A percentile compares a stretch with the other conserved stretches of the same genome.
Evolutionary conservation across 257 asterid species (phyloP).

Genomic region (Solanum lycopersicoides): DNA sequence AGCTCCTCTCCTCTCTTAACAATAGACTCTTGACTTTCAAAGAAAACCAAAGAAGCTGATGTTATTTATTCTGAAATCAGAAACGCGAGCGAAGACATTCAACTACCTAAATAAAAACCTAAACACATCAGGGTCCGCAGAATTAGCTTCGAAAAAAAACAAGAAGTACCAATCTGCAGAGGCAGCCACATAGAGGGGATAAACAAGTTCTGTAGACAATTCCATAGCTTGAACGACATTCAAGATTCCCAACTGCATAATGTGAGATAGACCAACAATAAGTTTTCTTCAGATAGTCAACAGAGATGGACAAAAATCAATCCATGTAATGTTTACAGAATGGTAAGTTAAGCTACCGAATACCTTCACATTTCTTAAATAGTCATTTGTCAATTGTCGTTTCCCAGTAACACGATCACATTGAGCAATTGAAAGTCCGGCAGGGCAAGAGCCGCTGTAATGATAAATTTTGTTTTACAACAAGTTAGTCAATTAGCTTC

Average conservation of each 20-base stretch:
- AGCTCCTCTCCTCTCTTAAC: slow-evolving; percentile 81
- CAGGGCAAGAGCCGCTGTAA: slow-evolving; percentile 56
- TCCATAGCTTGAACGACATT: slow-evolving; percentile 67
- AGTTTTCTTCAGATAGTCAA: not conserved
- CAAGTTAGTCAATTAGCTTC: not conserved
- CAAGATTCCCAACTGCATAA: slow-evolving; percentile 71
- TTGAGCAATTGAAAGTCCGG: slow-evolving; percentile 79
- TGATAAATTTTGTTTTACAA: slow-evolving; percentile 17
- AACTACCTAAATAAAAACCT: not conserved
- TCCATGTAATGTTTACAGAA: slow-evolving; percentile 2
- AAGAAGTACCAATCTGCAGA: slow-evolving; percentile 65
- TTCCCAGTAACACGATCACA: slow-evolving; percentile 82
- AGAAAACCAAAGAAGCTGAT: slow-evolving; percentile 7
- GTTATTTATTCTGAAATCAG: not conserved
- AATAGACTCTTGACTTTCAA: slow-evolving; percentile 70
- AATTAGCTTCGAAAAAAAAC: not conserved
- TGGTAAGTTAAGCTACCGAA: not conserved
- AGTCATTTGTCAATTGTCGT: slow-evolving; percentile 41
- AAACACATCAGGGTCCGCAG: not conserved
- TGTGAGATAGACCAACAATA: not conserved
- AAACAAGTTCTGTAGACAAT: slow-evolving; percentile 65
- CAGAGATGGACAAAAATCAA: not conserved
- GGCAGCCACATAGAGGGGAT: slow-evolving; percentile 80
- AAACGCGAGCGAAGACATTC: not conserved
- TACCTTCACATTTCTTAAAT: slow-evolving; percentile 64